These are phyloP conservation scores for Pseudogymnoascus sp. DNA, from an alignment of 2,329 filamentous ascomycete genomes.

Conservation along the genomic window DNA sequence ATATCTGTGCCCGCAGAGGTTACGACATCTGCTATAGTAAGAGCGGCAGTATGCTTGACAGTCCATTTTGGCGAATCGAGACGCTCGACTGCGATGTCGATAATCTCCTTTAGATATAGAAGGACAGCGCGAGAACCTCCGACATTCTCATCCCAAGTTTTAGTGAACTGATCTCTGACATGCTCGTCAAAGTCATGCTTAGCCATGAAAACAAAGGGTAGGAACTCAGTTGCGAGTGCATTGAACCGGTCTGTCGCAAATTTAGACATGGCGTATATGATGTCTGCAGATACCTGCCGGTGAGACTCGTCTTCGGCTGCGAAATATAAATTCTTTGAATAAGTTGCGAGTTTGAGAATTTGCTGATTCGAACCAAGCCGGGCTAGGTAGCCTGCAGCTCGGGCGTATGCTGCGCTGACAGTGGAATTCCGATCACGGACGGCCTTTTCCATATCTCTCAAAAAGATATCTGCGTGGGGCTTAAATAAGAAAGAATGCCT, in stretches of 20 bases:
- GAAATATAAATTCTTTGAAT: conserved; percentile 67
- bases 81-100: conserved; percentile 56
- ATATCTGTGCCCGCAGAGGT: conserved; percentile 59
- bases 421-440: conserved; percentile 90
- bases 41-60: conserved; percentile 79
- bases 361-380: conserved; percentile 46
- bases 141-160: conserved; percentile 86
- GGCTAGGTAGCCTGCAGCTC: conserved; percentile 77
- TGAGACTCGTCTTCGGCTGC: conserved; percentile 68
- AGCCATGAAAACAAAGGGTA: conserved; percentile 84
- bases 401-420: conserved; percentile 82
- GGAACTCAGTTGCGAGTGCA: conserved; percentile 61
- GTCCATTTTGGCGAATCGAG: conserved; percentile 81
- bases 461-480: conserved; percentile 66
- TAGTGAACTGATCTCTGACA: conserved; percentile 69
- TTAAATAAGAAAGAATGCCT: conserved; percentile 68
- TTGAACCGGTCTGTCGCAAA: conserved; percentile 84
- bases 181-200: conserved; percentile 80
- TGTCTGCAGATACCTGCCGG: conserved; percentile 71
- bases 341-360: conserved; percentile 44
- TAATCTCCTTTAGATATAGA: conserved; percentile 79
- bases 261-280: conserved; percentile 76
- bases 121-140: conserved; percentile 75
- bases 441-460: conserved; percentile 72
- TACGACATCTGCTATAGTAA: conserved; percentile 69